phyloP scores from a whole-genome alignment of 2,329 filamentous ascomycete species.

The Arthrinium puccinioides region DNA sequence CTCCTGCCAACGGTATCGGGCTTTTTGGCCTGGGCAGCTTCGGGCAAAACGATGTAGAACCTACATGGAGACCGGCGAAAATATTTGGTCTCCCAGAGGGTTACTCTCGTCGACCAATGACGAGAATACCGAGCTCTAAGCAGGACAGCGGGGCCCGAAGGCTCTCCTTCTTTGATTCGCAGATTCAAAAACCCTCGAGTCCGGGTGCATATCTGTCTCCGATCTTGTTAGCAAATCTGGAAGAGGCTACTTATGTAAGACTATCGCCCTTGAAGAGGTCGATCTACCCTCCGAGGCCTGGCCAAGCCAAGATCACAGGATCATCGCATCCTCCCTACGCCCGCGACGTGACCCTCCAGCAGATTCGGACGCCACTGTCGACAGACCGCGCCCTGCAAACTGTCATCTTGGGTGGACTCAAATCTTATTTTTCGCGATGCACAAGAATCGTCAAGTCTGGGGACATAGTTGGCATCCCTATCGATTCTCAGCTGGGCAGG shows the following conservation, averaged over 20 bases:
- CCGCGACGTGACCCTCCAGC: conserved; percentile 76
- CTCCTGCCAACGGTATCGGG: conserved; percentile 59
- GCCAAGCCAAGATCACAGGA: conserved; percentile 48
- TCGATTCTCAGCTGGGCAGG: conserved; percentile 78
- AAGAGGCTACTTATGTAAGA: conserved; percentile 69
- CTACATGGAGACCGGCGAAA: conserved; percentile 73
- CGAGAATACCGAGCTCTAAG: conserved; percentile 50
- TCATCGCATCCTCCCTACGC: conserved; percentile 51
- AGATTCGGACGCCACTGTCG: conserved; percentile 82
- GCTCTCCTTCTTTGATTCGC: conserved; percentile 60
- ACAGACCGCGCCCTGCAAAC: conserved; percentile 81
- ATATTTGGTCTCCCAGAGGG: conserved; percentile 84
- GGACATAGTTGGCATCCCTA: conserved; percentile 80
- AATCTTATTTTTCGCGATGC: conserved; percentile 79
- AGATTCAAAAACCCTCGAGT: conserved; percentile 52
- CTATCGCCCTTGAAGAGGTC: conserved; percentile 61
- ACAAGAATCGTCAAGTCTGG: conserved; percentile 77
- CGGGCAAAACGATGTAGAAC: conserved; percentile 53
- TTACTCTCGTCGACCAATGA: conserved; percentile 53
- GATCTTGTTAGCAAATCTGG: conserved; percentile 78
- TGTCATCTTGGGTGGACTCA: conserved; percentile 77
- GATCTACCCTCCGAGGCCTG: conserved; percentile 40
- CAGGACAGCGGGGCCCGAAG: conserved; percentile 39
- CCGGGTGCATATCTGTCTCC: conserved; percentile 73
- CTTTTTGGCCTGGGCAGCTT: conserved; percentile 63